Evolutionary conservation across 768 basidiomycete genomes (phyloP).

Genomic region (Pleurotus tuoliensis): DNA sequence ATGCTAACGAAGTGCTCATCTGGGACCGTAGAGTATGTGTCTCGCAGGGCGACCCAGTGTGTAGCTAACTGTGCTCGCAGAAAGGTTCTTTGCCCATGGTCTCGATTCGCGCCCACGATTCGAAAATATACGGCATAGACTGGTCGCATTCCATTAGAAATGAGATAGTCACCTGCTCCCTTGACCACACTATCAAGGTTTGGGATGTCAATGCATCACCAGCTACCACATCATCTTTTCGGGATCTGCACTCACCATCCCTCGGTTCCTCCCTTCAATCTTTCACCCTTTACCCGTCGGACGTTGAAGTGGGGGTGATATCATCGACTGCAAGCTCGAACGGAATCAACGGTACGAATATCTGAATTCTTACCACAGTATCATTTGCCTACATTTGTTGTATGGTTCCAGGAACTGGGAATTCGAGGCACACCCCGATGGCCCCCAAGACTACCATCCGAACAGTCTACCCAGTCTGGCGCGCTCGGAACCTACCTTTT

Average conservation of each 20-base stretch:
- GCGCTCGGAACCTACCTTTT: slow-evolving; percentile 90
- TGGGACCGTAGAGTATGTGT: slow-evolving; percentile 84
- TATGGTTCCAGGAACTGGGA: neutral
- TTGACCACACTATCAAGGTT: slow-evolving; percentile 90
- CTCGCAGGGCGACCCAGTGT: too few species aligned
- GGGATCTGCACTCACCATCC: neutral
- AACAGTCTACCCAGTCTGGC: slow-evolving; percentile 90
- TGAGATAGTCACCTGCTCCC: slow-evolving; percentile 89
- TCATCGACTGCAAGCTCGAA: neutral
- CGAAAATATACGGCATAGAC: slow-evolving; percentile 97
- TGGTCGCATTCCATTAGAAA: slow-evolving; percentile 78
- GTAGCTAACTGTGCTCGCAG: slow-evolving; percentile 28
- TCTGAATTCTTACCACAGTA: neutral
- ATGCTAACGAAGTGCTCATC: slow-evolving; percentile 80
- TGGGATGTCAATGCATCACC: slow-evolving; percentile 55
- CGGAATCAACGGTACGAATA: neutral
- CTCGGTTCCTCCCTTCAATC: neutral
- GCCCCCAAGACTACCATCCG: slow-evolving; percentile 51
- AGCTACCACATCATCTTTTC: slow-evolving; percentile 7
- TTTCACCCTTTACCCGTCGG: neutral
- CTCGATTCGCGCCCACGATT: slow-evolving; percentile 74
- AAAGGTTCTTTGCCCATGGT: slow-evolving; percentile 85
- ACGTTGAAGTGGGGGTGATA: neutral
- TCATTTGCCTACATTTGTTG: neutral
- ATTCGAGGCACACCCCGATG: slow-evolving; percentile 8